phyloP scores from a whole-genome alignment of 148 eudicot species.

The Dianthus caryophyllus region DNA sequence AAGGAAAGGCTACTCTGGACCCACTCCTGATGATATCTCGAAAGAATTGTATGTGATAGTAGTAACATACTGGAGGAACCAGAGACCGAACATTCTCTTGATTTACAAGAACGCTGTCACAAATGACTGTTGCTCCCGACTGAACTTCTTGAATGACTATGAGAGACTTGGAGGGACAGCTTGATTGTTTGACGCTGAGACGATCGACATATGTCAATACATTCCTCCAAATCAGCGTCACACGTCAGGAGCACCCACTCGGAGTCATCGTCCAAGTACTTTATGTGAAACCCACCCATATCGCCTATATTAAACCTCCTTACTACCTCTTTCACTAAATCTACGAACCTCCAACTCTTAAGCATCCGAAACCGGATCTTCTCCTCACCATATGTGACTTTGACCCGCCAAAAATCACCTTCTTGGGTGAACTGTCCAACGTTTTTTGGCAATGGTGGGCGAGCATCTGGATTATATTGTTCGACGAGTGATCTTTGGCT shows the following conservation, averaged over 20 bases:
- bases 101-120: constrained; percentile 7
- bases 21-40: constrained; percentile 1
- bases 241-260: constrained; percentile 88
- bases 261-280: constrained; percentile 81
- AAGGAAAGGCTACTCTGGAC: neutral
- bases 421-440: constrained; percentile 24
- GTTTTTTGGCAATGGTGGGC: constrained; percentile 29
- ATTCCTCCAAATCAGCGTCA: constrained; percentile 83
- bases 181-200: constrained; percentile 49
- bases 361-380: constrained; percentile 61
- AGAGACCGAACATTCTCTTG: constrained; percentile 25
- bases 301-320: constrained; percentile 63
- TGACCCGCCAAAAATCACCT: constrained; percentile 44
- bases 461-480: constrained; percentile 29
- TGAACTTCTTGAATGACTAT: constrained; percentile 45
- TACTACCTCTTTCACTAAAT: constrained; percentile 53
- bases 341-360: constrained; percentile 45
- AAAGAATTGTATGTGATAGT: constrained; percentile 6
- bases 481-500: constrained; percentile 42
- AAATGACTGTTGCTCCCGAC: constrained; percentile 41
- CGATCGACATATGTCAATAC: constrained; percentile 53
- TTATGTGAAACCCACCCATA: constrained; percentile 55
- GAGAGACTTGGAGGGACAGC: constrained; percentile 48
- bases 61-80: constrained; percentile 6
- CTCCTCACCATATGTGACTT: constrained; percentile 71